A percentile compares a stretch with the other conserved stretches of the same genome.
These are phyloP conservation scores for Peltaster fructicola DNA, from an alignment of 2,329 filamentous ascomycete genomes.

Conservation along the genomic window DNA sequence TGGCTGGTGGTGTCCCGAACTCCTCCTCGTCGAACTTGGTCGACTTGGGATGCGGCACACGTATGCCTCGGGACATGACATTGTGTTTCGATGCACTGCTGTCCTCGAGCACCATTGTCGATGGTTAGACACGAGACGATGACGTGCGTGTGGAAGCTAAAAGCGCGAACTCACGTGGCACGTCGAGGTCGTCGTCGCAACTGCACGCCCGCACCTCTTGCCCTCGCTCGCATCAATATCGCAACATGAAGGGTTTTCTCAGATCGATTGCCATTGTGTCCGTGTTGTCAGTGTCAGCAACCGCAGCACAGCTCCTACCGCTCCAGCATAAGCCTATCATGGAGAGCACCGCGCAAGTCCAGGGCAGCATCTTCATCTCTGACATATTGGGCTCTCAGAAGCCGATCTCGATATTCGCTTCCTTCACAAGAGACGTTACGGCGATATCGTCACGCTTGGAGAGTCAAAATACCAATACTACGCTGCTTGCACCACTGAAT, in stretches of 20 bases:
- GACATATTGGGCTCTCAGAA: conserved; percentile 71
- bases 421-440: conserved; percentile 59
- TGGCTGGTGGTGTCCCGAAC: conserved; percentile 20
- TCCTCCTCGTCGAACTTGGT: conserved; percentile 24
- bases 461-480: conserved; percentile 50
- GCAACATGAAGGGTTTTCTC: no score
- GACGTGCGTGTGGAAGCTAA: no score
- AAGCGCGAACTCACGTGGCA: no score
- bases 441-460: conserved; percentile 52
- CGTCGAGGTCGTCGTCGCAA: no score
- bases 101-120: conserved; percentile 19
- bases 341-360: not conserved
- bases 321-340: no score
- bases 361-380: conserved; percentile 45
- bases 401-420: conserved; percentile 68
- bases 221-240: no score
- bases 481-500: conserved; percentile 77
- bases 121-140: no score
- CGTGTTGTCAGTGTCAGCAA: no score
- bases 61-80: conserved; percentile 28
- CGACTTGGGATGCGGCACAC: conserved; percentile 26
- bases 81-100: conserved; percentile 29
- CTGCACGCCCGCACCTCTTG: no score
- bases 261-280: no score
- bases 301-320: no score